Base-by-base conservation (phyloP, 192 early-diverging fungal genomes). In the Coemansia sp. region DNA sequence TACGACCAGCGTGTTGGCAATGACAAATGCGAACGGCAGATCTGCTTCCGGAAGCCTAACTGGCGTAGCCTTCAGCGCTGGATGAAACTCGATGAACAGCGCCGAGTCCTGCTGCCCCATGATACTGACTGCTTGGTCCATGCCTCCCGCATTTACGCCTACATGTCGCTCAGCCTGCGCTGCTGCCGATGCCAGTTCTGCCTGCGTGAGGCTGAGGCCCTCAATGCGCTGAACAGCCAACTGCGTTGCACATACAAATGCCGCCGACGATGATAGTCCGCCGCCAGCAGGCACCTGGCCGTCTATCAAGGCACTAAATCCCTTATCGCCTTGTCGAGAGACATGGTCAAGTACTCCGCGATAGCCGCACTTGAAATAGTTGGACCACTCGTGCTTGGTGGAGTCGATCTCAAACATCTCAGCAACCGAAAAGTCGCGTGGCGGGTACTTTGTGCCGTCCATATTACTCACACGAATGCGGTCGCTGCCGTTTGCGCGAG, bases 91-190 rank as follows among this genome's bases (percentile, higher is more conserved):
- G 74, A 97, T 93, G 64, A 94, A 87, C 36, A 94, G 85, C 3
- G 94, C 93, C 29, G 87, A 89, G 10, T 87, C 89, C 52, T 86
- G 88, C 43, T 85, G 78, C 20, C 90, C 91, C 78, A 95, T 92
- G 65, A 98, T 89, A 29, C 94, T 96, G 64, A 90, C 92, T n/a
- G 93, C 87, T 74, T 98, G 95, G 74, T 98, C 96, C 96, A 98
- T 98, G 62, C 78, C 92, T 62, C 87, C 87, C 57, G 80, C 81
- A 71, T 92, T 91, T 11, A 96, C 92, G 36, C 96, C 96, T 8
- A 90, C 90, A 75, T 92, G 88, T 13, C 89, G 89, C 75, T 98
- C 96, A 46, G 88, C 85, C 22, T 85, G 74, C 63, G 95, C 94
- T 13, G 95, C 92, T 64, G 91, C 87, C 46, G 88, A 83, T 40